Percentiles rank a stretch among this genome's conserved stretches.
Evolutionary conservation across 2,329 filamentous ascomycete genomes (phyloP).

Genomic region (Microascus cirrosus): DNA sequence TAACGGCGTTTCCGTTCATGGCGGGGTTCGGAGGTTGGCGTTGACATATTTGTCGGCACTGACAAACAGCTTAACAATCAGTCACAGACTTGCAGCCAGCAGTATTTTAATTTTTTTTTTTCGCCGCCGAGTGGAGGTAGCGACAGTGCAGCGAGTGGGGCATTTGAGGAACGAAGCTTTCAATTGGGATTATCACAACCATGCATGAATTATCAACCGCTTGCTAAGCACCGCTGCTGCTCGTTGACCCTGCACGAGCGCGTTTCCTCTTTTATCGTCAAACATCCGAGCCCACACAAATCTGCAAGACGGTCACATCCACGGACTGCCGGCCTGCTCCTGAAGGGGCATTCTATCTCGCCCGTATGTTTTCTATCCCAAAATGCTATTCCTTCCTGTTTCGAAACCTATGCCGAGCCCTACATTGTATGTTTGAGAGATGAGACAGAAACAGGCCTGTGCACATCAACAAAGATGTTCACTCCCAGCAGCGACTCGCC

Average conservation of each 20-base stretch:
- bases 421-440: neutral
- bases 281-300: neutral
- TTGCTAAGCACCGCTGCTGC: constrained; percentile 1
- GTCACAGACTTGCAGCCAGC: neutral
- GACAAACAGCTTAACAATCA: constrained; percentile 1
- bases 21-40: neutral
- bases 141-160: neutral
- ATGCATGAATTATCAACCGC: neutral
- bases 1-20: neutral
- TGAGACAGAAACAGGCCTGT: neutral
- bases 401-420: neutral
- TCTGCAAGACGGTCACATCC: neutral
- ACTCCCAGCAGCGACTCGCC: neutral
- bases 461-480: neutral
- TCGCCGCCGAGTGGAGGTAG: neutral
- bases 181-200: neutral
- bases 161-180: neutral
- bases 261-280: no score
- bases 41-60: neutral
- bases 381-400: neutral
- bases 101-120: neutral
- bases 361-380: neutral
- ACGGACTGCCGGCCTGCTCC: neutral
- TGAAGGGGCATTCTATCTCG: neutral
- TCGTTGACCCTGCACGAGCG: neutral